These are phyloP conservation scores for Alternaria incomplexa DNA, from an alignment of 2,329 filamentous ascomycete genomes.

Conservation along the genomic window DNA sequence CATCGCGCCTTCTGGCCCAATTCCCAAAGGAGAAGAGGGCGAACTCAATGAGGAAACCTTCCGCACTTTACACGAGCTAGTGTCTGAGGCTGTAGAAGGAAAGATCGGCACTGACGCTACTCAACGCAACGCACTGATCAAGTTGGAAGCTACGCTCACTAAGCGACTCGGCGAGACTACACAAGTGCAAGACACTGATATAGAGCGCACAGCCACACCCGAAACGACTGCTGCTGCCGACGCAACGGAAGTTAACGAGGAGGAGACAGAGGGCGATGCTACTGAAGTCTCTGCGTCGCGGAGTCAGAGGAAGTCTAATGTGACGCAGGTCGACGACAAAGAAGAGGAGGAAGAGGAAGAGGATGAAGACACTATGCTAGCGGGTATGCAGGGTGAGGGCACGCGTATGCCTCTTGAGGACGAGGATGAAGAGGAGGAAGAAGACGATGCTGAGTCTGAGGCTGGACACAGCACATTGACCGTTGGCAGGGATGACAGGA, in stretches of 20 bases:
- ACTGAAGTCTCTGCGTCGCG: conserved; percentile 26
- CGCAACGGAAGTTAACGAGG: conserved; percentile 10
- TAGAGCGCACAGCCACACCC: conserved; percentile 16
- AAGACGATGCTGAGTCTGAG: conserved; percentile 14
- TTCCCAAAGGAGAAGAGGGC: conserved; percentile 30
- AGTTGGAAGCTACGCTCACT: conserved; percentile 57
- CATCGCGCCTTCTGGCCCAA: conserved; percentile 65
- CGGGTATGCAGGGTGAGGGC: conserved; percentile 42
- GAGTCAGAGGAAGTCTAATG: background rate
- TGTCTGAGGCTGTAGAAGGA: conserved; percentile 55
- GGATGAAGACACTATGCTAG: conserved; percentile 43
- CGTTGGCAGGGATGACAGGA: conserved; percentile 7
- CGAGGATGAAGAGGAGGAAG: conserved; percentile 29
- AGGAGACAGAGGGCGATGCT: conserved; percentile 14
- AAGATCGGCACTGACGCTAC: conserved; percentile 59
- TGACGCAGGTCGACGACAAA: conserved; percentile 10
- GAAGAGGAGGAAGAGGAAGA: conserved; percentile 30
- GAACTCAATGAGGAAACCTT: conserved; percentile 28
- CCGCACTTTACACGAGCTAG: conserved; percentile 52
- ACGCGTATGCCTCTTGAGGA: conserved; percentile 43
- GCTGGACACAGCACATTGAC: conserved; percentile 11
- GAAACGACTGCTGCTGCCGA: conserved; percentile 22
- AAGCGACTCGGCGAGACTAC: conserved; percentile 57
- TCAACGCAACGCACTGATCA: conserved; percentile 61
- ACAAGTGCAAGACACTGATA: conserved; percentile 10